These are phyloP conservation scores for Yamadazyma pseudoaaseri DNA, from an alignment of 1,139 yeast genomes.

Conservation along the genomic window DNA sequence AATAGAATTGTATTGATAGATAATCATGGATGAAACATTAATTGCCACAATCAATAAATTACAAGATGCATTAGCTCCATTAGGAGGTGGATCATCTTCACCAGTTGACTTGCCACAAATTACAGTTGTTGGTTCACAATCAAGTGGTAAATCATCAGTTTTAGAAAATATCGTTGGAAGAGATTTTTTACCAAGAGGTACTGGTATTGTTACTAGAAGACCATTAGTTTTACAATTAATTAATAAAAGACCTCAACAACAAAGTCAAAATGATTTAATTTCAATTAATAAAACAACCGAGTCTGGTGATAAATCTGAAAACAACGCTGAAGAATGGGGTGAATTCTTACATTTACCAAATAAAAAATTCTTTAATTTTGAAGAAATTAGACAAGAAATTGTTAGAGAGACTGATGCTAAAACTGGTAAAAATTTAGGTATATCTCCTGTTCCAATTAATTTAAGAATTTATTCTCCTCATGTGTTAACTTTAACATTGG, in stretches of 20 bases:
- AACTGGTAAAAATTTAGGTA: constrained; percentile 91
- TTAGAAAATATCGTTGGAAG: constrained; percentile 93
- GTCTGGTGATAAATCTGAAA: constrained; percentile 56
- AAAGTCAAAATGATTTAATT: constrained; percentile 25
- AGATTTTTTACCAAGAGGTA: constrained; percentile 92
- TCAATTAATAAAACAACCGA: constrained; percentile 36
- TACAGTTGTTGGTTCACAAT: constrained; percentile 95
- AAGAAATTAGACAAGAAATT: constrained; percentile 87
- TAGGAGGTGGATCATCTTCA: constrained; percentile 82
- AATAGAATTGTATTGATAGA: background rate
- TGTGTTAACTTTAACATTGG: constrained; percentile 91
- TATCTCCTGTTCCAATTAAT: constrained; percentile 89
- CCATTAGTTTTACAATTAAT: constrained; percentile 83
- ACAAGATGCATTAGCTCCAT: constrained; percentile 91
- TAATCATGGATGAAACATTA: constrained; percentile 79
- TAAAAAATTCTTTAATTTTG: constrained; percentile 84
- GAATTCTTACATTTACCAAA: constrained; percentile 93
- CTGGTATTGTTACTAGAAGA: constrained; percentile 94
- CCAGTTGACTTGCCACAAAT: constrained; percentile 94
- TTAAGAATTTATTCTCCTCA: constrained; percentile 94
- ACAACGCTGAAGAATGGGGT: constrained; percentile 95
- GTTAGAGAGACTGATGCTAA: constrained; percentile 91
- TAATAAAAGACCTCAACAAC: constrained; percentile 52
- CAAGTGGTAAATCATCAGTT: constrained; percentile 92
- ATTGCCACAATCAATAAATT: constrained; percentile 89